Percentiles rank a stretch among this genome's conserved stretches.
These are phyloP conservation scores for Entomophthora muscae DNA, from an alignment of 371 early-diverging fungal species.

Conservation along the genomic window DNA sequence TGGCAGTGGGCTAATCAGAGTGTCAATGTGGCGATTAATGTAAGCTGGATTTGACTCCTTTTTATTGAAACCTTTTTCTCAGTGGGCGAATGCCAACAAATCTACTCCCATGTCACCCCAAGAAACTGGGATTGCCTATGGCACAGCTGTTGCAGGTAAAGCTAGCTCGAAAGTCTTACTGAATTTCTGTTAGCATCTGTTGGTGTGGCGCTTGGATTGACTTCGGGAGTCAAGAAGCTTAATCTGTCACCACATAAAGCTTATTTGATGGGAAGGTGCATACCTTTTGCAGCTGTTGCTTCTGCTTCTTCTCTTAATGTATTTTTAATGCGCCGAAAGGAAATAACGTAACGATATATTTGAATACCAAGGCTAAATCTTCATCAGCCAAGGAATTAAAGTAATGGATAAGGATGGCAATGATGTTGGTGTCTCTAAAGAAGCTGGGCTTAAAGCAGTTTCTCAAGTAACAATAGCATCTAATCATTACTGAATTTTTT, in stretches of 20 bases:
- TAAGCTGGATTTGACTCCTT: background rate
- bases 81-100: slow-evolving; percentile 66
- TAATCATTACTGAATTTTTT: background rate
- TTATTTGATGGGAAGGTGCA: slow-evolving; percentile 31
- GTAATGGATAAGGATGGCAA: slow-evolving; percentile 41
- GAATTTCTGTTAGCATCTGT: slow-evolving; percentile 27
- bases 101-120: slow-evolving; percentile 47
- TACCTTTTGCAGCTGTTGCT: slow-evolving; percentile 67
- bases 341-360: slow-evolving; percentile 23
- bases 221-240: slow-evolving; percentile 55
- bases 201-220: slow-evolving; percentile 50
- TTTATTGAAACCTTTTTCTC: background rate
- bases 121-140: slow-evolving; percentile 41
- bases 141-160: background rate
- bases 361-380: background rate
- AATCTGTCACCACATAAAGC: slow-evolving; percentile 41
- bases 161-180: background rate
- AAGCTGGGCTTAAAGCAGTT: slow-evolving; percentile 47
- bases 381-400: slow-evolving; percentile 42
- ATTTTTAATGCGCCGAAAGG: slow-evolving; percentile 71
- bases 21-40: slow-evolving; percentile 67
- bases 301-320: slow-evolving; percentile 69
- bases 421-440: slow-evolving; percentile 41
- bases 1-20: slow-evolving; percentile 78
- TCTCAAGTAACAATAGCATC: slow-evolving; percentile 23